phyloP scores from a whole-genome alignment of 768 basidiomycete species.

The Obba rivulosa region DNA sequence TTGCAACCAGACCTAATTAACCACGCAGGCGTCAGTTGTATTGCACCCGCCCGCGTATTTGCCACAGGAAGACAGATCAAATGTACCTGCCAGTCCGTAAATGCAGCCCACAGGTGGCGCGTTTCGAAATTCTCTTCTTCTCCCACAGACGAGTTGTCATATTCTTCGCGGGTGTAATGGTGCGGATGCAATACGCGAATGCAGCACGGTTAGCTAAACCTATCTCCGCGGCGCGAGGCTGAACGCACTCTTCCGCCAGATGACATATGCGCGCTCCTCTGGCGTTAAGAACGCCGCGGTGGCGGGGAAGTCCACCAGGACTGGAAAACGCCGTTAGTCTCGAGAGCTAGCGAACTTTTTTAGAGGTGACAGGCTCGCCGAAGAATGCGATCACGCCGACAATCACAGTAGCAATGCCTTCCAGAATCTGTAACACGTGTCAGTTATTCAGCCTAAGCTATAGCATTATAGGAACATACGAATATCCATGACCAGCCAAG shows the following conservation, averaged over 20 bases:
- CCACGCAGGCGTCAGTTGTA: not conserved
- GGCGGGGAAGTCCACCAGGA: conserved; percentile 56
- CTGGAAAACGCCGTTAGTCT: conserved; percentile 21
- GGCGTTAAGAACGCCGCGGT: conserved; percentile 58
- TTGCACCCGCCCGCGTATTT: not conserved
- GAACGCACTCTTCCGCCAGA: conserved; percentile 49
- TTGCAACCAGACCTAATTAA: conserved; percentile 31
- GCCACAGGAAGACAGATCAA: conserved; percentile 9
- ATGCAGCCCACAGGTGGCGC: conserved; percentile 47
- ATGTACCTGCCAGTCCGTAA: conserved; percentile 59
- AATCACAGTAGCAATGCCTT: conserved; percentile 56
- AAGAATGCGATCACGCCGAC: conserved; percentile 51
- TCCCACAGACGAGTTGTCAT: conserved; percentile 48
- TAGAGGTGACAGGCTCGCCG: conserved; percentile 25
- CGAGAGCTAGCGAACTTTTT: too few species aligned
- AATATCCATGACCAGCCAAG: conserved; percentile 31
- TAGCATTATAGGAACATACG: conserved; percentile 6
- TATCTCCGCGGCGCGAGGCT: too few species aligned
- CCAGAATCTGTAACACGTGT: conserved; percentile 41
- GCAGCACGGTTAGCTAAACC: too few species aligned
- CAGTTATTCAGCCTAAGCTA: not conserved
- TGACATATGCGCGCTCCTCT: conserved; percentile 50
- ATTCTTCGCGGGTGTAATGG: conserved; percentile 30
- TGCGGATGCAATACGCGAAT: too few species aligned
- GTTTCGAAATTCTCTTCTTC: conserved; percentile 58